These are phyloP conservation scores for Maudiozyma turicensis DNA, from an alignment of 805 yeast genomes.

Conservation along the genomic window DNA sequence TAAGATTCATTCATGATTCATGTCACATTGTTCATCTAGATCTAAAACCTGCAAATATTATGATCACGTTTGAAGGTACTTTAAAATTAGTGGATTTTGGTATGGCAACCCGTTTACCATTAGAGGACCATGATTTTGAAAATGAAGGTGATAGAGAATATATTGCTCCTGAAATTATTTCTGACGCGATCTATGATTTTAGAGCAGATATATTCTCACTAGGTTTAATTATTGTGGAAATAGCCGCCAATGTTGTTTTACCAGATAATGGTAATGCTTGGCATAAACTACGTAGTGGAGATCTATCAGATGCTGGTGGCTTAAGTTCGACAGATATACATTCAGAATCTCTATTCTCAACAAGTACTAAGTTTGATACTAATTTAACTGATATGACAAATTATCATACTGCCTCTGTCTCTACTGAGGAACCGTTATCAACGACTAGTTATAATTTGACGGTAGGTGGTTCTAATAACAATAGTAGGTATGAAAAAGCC, in stretches of 20 bases:
- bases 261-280: slow-evolving; percentile 96
- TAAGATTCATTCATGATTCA: slow-evolving; percentile 67
- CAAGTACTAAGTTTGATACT: slow-evolving; percentile 22
- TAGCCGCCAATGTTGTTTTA: slow-evolving; percentile 87
- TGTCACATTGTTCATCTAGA: slow-evolving; percentile 77
- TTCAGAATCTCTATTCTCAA: slow-evolving; percentile 25
- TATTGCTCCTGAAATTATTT: slow-evolving; percentile 92
- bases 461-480: slow-evolving; percentile 12
- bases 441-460: not conserved
- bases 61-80: slow-evolving; percentile 89
- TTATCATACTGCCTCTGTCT: not conserved
- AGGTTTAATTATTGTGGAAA: slow-evolving; percentile 87
- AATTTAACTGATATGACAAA: slow-evolving; percentile 15
- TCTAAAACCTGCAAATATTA: slow-evolving; percentile 89
- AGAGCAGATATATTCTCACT: slow-evolving; percentile 94
- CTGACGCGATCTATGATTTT: slow-evolving; percentile 71
- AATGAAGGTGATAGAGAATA: slow-evolving; percentile 96
- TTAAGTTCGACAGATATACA: slow-evolving; percentile 62
- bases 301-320: slow-evolving; percentile 87
- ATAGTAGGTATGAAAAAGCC: slow-evolving; percentile 18
- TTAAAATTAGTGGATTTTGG: slow-evolving; percentile 96
- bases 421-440: not conserved
- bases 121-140: slow-evolving; percentile 53
- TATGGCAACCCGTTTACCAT: slow-evolving; percentile 76
- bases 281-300: slow-evolving; percentile 94